Conservation (phyloP, 495 filamentous ascomycete genomes). For the Aspergillus conjunctus region DNA sequence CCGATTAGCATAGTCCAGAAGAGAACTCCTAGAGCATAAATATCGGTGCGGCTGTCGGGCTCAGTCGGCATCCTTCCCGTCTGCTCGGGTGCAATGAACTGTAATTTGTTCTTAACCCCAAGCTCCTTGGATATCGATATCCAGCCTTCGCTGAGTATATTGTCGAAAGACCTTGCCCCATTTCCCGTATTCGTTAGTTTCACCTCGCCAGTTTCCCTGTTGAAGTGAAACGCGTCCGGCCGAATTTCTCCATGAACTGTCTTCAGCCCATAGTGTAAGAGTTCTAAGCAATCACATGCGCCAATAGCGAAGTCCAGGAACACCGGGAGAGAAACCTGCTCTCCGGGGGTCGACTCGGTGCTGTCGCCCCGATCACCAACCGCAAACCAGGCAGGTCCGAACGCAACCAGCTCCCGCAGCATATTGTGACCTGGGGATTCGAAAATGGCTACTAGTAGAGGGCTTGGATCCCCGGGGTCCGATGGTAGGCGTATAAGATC, state of each 20-base stretch:
- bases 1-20: constrained; percentile 86
- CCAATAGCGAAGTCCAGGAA: constrained; percentile 91
- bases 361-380: constrained; percentile 53
- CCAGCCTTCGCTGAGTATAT: constrained; percentile 85
- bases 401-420: constrained; percentile 66
- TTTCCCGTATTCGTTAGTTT: constrained; percentile 83
- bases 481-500: constrained; percentile 68
- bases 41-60: constrained; percentile 86
- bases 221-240: constrained; percentile 85
- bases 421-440: constrained; percentile 76
- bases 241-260: constrained; percentile 87
- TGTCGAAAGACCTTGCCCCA: constrained; percentile 81
- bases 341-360: constrained; percentile 52
- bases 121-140: constrained; percentile 73
- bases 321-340: constrained; percentile 64
- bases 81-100: constrained; percentile 89
- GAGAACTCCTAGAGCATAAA: constrained; percentile 82
- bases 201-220: constrained; percentile 64
- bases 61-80: constrained; percentile 87
- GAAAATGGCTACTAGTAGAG: constrained; percentile 74
- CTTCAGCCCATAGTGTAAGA: constrained; percentile 79
- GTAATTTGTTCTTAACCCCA: constrained; percentile 80
- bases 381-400: constrained; percentile 74
- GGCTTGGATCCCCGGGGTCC: constrained; percentile 61
- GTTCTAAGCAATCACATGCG: constrained; percentile 79